phyloP scores from a whole-genome alignment of 495 filamentous ascomycete species.

The Penicillium malachiteum region DNA sequence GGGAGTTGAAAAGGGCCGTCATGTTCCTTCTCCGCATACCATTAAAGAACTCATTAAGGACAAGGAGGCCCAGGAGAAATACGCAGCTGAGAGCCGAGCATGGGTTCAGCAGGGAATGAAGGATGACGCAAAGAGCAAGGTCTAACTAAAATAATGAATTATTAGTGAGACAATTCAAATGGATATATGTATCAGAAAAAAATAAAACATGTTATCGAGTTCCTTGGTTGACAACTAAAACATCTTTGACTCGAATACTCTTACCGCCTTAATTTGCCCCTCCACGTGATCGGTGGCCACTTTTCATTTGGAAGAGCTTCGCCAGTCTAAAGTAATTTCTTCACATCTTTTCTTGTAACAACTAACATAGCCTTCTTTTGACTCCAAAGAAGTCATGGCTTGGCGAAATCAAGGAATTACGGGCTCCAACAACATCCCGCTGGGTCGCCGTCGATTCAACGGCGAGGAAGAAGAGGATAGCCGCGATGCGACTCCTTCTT shows the following conservation, averaged over 20 bases:
- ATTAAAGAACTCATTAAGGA: constrained; percentile 58
- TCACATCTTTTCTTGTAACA: constrained; percentile 10
- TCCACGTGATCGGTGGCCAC: constrained; percentile 11
- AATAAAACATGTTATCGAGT: too few relatives aligned
- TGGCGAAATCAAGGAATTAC: constrained; percentile 97
- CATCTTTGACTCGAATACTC: neutral
- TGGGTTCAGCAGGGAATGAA: constrained; percentile 70
- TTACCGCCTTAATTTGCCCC: neutral
- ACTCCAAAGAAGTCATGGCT: constrained; percentile 56
- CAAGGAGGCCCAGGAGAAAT: constrained; percentile 55
- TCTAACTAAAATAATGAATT: constrained; percentile 1
- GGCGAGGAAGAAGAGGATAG: constrained; percentile 64
- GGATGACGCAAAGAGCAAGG: constrained; percentile 51
- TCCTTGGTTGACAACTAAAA: too few relatives aligned
- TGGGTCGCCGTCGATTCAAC: constrained; percentile 85
- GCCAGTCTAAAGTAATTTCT: constrained; percentile 3
- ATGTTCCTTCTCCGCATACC: constrained; percentile 71
- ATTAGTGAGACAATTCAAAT: neutral
- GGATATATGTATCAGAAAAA: neutral
- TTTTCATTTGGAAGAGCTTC: constrained; percentile 4
- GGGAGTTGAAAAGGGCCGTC: constrained; percentile 71
- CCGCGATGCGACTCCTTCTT: constrained; percentile 55
- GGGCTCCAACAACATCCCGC: constrained; percentile 95
- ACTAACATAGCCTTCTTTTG: constrained; percentile 8
- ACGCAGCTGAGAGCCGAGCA: constrained; percentile 40